Conservation (phyloP, 495 filamentous ascomycete genomes). For the Xylaria bambusicola region DNA sequence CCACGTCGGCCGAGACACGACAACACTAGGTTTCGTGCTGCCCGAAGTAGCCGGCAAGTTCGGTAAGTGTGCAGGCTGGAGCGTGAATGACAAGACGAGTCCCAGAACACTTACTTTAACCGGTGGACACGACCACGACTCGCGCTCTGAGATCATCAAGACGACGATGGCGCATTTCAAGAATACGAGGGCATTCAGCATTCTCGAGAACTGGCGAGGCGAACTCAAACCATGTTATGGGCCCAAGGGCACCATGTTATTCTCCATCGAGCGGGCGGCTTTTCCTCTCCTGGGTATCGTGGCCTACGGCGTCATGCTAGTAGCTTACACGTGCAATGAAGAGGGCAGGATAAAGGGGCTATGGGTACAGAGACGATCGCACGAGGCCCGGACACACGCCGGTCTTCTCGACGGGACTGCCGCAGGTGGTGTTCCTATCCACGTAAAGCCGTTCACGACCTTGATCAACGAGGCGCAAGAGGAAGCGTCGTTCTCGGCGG, state of each 20-base stretch:
- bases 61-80: not conserved
- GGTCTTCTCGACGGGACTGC: conserved; percentile 49
- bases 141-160: not conserved
- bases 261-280: conserved; percentile 28
- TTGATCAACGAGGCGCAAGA: conserved; percentile 45
- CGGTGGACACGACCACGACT: not conserved
- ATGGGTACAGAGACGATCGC: conserved; percentile 46
- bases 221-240: conserved; percentile 74
- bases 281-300: conserved; percentile 44
- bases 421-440: conserved; percentile 42
- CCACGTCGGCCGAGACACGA: not conserved
- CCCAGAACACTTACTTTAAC: not conserved
- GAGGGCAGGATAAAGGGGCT: conserved; percentile 29
- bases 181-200: conserved; percentile 57
- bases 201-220: conserved; percentile 72
- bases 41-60: conserved; percentile 7
- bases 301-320: conserved; percentile 43
- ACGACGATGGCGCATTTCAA: conserved; percentile 44
- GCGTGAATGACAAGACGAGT: not conserved
- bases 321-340: conserved; percentile 33
- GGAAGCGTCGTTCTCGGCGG: conserved; percentile 41
- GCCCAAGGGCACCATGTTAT: conserved; percentile 30
- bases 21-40: conserved; percentile 12
- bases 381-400: conserved; percentile 40
- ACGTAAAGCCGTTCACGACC: conserved; percentile 35